Evolutionary conservation across 2,329 filamentous ascomycete genomes (phyloP).

Genomic region (Fusarium verticillioides): DNA sequence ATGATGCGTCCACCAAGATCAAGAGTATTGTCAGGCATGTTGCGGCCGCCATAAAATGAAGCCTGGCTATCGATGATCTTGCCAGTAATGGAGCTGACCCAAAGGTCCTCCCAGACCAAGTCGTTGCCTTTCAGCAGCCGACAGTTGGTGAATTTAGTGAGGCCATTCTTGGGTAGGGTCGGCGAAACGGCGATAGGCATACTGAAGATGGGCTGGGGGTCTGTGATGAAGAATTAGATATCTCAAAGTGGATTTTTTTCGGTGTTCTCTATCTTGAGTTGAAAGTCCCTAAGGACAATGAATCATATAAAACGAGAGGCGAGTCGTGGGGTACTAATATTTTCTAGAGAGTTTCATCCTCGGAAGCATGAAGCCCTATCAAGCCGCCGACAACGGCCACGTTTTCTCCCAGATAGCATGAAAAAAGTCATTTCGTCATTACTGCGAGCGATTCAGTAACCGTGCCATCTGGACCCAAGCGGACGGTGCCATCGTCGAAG

Average conservation of each 20-base stretch:
- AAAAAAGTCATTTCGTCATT: constrained; percentile 31
- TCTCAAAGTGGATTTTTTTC: not conserved
- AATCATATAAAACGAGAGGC: constrained; percentile 3
- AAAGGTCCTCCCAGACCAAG: constrained; percentile 83
- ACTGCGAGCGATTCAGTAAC: constrained; percentile 13
- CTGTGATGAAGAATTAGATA: constrained; percentile 18
- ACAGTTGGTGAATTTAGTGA: constrained; percentile 93
- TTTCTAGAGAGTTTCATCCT: not conserved
- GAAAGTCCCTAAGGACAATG: constrained; percentile 24
- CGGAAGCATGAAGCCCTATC: constrained; percentile 21
- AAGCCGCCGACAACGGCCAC: constrained; percentile 34
- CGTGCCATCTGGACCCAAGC: constrained; percentile 14
- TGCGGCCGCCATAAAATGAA: constrained; percentile 74
- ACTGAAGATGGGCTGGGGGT: constrained; percentile 29
- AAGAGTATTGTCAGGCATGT: constrained; percentile 77
- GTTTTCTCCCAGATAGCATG: constrained; percentile 33
- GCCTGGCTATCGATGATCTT: constrained; percentile 80
- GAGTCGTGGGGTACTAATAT: constrained; percentile 36
- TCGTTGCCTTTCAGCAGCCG: constrained; percentile 75
- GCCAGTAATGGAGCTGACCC: constrained; percentile 84
- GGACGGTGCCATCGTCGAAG: constrained; percentile 37
- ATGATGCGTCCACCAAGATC: constrained; percentile 86
- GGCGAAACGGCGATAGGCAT: constrained; percentile 62
- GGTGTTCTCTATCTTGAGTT: constrained; percentile 6
- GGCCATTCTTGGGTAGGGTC: constrained; percentile 58